These are phyloP conservation scores for Paraconiothyrium sp. DNA, from an alignment of 2,329 filamentous ascomycete species.

Conservation along the genomic window DNA sequence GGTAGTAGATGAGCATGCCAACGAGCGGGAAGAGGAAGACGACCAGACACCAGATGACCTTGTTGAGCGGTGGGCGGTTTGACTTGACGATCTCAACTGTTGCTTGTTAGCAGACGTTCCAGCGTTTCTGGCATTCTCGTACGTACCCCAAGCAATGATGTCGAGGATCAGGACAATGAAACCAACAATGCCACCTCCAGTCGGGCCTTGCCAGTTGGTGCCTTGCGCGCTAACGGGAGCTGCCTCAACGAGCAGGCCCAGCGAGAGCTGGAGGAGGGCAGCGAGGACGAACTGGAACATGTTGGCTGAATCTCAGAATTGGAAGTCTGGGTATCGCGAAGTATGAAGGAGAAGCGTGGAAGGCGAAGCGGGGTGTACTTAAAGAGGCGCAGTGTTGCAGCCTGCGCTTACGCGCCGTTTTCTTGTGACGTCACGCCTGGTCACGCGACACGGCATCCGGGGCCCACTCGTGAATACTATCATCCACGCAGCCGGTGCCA, in stretches of 20 bases:
- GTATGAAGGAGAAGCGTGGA: not conserved
- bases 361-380: slow-evolving; percentile 8
- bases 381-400: slow-evolving; percentile 5
- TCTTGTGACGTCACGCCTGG: slow-evolving; percentile 7
- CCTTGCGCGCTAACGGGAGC: slow-evolving; percentile 53
- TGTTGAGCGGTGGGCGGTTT: slow-evolving; percentile 65
- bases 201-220: slow-evolving; percentile 66
- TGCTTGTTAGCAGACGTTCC: slow-evolving; percentile 25
- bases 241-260: slow-evolving; percentile 61
- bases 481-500: not conserved
- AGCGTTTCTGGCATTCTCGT: not conserved
- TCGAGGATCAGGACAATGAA: slow-evolving; percentile 70
- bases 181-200: slow-evolving; percentile 69
- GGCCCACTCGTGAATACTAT: not conserved
- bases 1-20: slow-evolving; percentile 69
- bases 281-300: slow-evolving; percentile 50
- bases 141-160: slow-evolving; percentile 69
- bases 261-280: slow-evolving; percentile 63
- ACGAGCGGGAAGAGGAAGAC: slow-evolving; percentile 72
- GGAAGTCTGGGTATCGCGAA: not conserved
- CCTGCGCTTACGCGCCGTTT: slow-evolving; percentile 10
- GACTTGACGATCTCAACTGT: slow-evolving; percentile 72
- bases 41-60: slow-evolving; percentile 70
- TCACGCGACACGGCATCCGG: not conserved
- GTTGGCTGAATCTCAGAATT: slow-evolving; percentile 11